Base-by-base conservation (phyloP, 1,284 basidiomycete genomes). In the Ustilago esculenta region DNA sequence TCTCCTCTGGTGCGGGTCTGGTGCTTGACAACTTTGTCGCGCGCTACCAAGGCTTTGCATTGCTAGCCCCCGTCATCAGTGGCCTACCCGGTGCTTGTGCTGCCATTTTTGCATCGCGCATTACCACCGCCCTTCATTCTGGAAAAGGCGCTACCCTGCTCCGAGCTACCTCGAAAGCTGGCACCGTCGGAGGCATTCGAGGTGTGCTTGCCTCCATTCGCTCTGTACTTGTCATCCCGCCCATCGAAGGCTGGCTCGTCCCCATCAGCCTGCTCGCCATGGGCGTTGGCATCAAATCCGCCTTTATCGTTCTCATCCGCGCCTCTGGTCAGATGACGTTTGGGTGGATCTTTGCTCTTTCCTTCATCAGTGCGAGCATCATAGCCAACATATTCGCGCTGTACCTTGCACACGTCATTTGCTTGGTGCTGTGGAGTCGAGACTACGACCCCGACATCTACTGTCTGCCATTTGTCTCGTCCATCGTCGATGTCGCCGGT, bases 1-100 rank as follows among this genome's bases (percentile, higher is more conserved):
- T 98, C 75, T 92, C 91, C 72, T 91, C 89, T 44, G 92, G 88
- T 0, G 92, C 95, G 0, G 95, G 95, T 0, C 89, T 98, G 72
- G 90, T 97, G 0, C 87, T 98, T 14, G 92, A 97, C 75, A 85
- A 87, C 42, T 96, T 94, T 66, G 94, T 96, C 2, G 89, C 88
- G 60, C 86, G 87, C 30, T 98, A 92, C 76, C 87, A 90, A 55
- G 94, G 92, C 3, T 98, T 92, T 76, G 92, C 92, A 0, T 84
- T 97, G 0, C 85, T 98, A 5, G 90, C 91, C 0, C 88, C 96
- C 14, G 91, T 94, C 12, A 91, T 96, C 67, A 92, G 91, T 27
- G 92, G 92, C 18, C 49, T 76, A 14, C 73, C 75, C 4, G 74
- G 94, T 12, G 89, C 90, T 23, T 90, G 94, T 3, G 94, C 94